Evolutionary conservation across 768 basidiomycete genomes (phyloP).

Genomic region (Strobilomyces dryophilus): DNA sequence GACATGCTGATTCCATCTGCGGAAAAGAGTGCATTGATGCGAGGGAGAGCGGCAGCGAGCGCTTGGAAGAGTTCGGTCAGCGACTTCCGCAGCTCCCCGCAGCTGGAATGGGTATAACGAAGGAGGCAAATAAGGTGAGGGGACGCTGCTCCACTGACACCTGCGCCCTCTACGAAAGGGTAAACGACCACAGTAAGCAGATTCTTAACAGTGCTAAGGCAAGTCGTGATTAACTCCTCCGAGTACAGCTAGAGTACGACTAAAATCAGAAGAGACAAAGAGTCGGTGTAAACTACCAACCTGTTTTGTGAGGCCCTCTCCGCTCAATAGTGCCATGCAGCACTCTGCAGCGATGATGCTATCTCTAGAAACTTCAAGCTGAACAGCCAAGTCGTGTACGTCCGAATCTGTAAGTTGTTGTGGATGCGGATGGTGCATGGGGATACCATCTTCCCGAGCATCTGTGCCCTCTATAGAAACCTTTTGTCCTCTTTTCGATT

Average conservation of each 20-base stretch:
- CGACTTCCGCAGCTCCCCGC: slow-evolving; percentile 40
- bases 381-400: slow-evolving; percentile 46
- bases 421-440: slow-evolving; percentile 7
- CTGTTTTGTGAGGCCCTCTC: slow-evolving; percentile 82
- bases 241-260: slow-evolving; percentile 68
- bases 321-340: slow-evolving; percentile 70
- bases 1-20: slow-evolving; percentile 70
- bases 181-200: slow-evolving; percentile 77
- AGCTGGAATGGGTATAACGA: slow-evolving; percentile 35
- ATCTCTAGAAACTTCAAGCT: slow-evolving; percentile 62
- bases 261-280: not conserved
- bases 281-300: slow-evolving; percentile 37
- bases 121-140: slow-evolving; percentile 51
- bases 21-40: slow-evolving; percentile 69
- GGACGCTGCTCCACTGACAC: slow-evolving; percentile 37
- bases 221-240: slow-evolving; percentile 83
- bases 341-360: slow-evolving; percentile 83
- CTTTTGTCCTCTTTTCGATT: slow-evolving; percentile 48
- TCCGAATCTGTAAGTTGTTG: slow-evolving; percentile 42
- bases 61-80: slow-evolving; percentile 72
- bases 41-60: slow-evolving; percentile 65
- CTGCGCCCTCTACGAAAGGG: slow-evolving; percentile 77
- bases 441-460: not conserved
- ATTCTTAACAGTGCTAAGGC: slow-evolving; percentile 74
- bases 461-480: slow-evolving; percentile 2